Evolutionary conservation across 495 filamentous ascomycete genomes (phyloP).

Genomic region (Darksidea phi): DNA sequence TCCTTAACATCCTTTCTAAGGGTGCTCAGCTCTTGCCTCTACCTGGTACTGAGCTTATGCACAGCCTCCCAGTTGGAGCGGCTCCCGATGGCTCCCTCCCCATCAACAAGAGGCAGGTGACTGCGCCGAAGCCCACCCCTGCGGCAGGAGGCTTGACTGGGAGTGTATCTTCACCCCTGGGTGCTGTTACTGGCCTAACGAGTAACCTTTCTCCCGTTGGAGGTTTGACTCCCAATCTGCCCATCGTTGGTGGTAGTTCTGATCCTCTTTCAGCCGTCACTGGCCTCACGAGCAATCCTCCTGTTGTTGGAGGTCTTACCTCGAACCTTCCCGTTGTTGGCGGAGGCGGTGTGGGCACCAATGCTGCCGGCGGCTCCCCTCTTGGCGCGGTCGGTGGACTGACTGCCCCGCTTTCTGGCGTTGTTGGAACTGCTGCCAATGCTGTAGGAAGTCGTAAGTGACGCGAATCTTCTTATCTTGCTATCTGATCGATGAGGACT

Average conservation of each 20-base stretch:
- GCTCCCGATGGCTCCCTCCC: background rate
- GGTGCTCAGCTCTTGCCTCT: no score
- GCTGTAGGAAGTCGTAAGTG: background rate
- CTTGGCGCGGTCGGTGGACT: constrained; percentile 1
- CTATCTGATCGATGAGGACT: no score
- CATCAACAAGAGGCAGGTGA: background rate
- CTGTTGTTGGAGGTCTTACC: constrained; percentile 1
- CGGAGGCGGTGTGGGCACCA: background rate
- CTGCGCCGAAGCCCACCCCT: background rate
- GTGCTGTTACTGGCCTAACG: constrained; percentile 6
- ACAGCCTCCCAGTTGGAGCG: background rate
- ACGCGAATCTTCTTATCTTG: background rate
- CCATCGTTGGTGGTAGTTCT: background rate
- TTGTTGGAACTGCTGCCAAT: background rate
- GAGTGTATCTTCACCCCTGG: background rate
- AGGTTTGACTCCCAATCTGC: no score
- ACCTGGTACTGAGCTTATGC: no score
- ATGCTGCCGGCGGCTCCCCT: constrained; percentile 2
- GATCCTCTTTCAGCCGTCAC: background rate
- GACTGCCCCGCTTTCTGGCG: background rate
- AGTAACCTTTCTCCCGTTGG: background rate
- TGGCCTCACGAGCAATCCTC: background rate
- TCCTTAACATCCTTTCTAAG: no score
- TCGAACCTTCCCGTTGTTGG: background rate
- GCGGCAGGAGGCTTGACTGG: background rate